Evolutionary conservation across 1,284 basidiomycete species (phyloP), one percentile per base, ranked within the genome.

Genomic region (Vanrija sp.): DNA sequence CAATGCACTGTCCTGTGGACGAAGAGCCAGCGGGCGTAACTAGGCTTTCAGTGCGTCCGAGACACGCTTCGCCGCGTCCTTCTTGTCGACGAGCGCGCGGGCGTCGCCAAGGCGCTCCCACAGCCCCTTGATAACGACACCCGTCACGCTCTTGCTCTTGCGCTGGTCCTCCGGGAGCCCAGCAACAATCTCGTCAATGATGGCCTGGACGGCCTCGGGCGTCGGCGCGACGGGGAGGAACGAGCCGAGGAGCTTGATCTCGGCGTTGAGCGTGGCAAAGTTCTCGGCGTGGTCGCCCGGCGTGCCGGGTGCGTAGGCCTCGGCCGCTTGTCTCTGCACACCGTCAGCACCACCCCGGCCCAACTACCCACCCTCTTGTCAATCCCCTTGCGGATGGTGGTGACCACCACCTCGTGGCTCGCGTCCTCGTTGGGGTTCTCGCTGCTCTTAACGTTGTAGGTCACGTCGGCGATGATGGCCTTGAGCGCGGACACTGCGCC

Each of bases 91-190:
- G 7, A 47, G 55, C 3, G 54, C 66, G 47, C 65, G 64, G 7
- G 56, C 56, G 9, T 73, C 69, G 3, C 72, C 72, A 48, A 75
- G 49, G 20, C 66, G 63, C 54, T 72, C 69, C 69, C 68, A 68
- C n/a, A 75, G 50, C 23, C 54, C 53, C 55, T 66, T 67, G 63
- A 75, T 65, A 15, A 71, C 68, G 19, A 41, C 47, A 2, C 72
- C 72, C 7, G 68, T 63, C 6, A 59, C 67, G 15, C 63, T 56
- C 47, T 67, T 71, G 9, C 63, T 59, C 9, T 27, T 46, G 47
- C 62, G 52, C 2, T 62, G 57, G 6, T 66, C 65, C 16, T 57
- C 59, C 3, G 57, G 39, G 14, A 71, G 51, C 5, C 48, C 41
- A 3, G 41, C 59, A 27, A 72, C 64, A 25, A 71, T 66, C 46